Conservation (phyloP, 1,284 basidiomycete species). For the Trichosporon sp. region DNA sequence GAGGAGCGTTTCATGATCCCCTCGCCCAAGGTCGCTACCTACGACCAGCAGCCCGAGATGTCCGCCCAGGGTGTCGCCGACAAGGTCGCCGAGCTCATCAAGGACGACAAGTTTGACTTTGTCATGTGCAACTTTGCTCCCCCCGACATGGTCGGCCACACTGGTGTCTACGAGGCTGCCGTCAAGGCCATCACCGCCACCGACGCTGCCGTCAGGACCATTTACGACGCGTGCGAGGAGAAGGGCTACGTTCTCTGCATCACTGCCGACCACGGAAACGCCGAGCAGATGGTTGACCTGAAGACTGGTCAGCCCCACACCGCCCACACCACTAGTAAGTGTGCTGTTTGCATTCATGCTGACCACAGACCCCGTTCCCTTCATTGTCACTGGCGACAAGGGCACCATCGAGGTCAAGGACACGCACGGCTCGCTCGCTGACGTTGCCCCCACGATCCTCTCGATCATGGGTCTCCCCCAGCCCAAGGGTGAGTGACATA, state of each 20-base stretch:
- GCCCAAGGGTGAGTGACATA: constrained; percentile 42
- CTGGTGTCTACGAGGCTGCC: constrained; percentile 83
- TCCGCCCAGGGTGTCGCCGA: constrained; percentile 80
- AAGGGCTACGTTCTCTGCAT: constrained; percentile 81
- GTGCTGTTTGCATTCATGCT: background rate
- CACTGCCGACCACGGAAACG: constrained; percentile 91
- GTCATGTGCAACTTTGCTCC: constrained; percentile 96
- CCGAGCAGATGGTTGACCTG: constrained; percentile 77
- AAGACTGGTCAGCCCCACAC: constrained; percentile 77
- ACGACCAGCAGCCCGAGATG: constrained; percentile 86
- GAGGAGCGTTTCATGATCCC: constrained; percentile 85
- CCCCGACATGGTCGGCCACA: constrained; percentile 93
- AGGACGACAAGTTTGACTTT: constrained; percentile 71
- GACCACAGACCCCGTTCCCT: constrained; percentile 79
- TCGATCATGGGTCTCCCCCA: constrained; percentile 65
- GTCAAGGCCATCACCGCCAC: constrained; percentile 79
- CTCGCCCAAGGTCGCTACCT: constrained; percentile 85
- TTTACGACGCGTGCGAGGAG: constrained; percentile 79
- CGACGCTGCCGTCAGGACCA: constrained; percentile 79
- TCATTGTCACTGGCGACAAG: constrained; percentile 72
- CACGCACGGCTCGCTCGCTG: constrained; percentile 71
- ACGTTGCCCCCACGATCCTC: constrained; percentile 83
- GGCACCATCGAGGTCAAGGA: constrained; percentile 61
- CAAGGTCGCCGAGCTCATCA: constrained; percentile 82
- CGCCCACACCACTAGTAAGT: constrained; percentile 57